A percentile compares a stretch with the other conserved stretches of the same genome.
These are phyloP conservation scores for Iberis pinnata DNA, from an alignment of 345 rosid species.

Conservation along the genomic window DNA sequence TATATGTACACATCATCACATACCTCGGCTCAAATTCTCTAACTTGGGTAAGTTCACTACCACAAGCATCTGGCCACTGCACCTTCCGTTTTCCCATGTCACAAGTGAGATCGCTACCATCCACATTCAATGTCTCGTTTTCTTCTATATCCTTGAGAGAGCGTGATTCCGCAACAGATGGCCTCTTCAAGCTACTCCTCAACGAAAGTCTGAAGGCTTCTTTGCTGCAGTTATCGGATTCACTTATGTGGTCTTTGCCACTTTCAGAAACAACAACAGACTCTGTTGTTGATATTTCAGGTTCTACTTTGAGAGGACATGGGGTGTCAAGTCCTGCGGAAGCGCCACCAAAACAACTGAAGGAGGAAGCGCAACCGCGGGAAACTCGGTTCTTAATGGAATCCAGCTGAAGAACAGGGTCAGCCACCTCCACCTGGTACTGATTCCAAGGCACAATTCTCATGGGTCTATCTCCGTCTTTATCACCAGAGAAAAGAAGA, in stretches of 20 bases:
- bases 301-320: slow-evolving; percentile 73
- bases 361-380: slow-evolving; percentile 86
- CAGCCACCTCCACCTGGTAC: slow-evolving; percentile 85
- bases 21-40: slow-evolving; percentile 98
- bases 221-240: slow-evolving; percentile 40
- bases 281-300: slow-evolving; percentile 46
- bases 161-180: slow-evolving; percentile 31
- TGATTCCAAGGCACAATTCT: slow-evolving; percentile 95
- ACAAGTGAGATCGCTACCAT: slow-evolving; percentile 36
- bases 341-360: slow-evolving; percentile 78
- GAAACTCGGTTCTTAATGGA: slow-evolving; percentile 66
- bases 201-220: slow-evolving; percentile 41
- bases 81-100: slow-evolving; percentile 64
- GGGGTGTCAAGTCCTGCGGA: slow-evolving; percentile 71
- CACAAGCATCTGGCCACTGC: slow-evolving; percentile 93
- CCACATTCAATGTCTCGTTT: slow-evolving; percentile 32
- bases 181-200: slow-evolving; percentile 81
- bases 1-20: slow-evolving; percentile 12
- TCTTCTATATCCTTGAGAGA: slow-evolving; percentile 42
- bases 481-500: slow-evolving; percentile 86
- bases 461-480: slow-evolving; percentile 75
- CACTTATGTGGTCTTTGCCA: slow-evolving; percentile 31
- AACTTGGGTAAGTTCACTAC: slow-evolving; percentile 79
- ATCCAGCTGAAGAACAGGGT: slow-evolving; percentile 91
- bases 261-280: slow-evolving; percentile 36